Base-by-base conservation (phyloP, 495 filamentous ascomycete species). In the Bathelium albidoporum region DNA sequence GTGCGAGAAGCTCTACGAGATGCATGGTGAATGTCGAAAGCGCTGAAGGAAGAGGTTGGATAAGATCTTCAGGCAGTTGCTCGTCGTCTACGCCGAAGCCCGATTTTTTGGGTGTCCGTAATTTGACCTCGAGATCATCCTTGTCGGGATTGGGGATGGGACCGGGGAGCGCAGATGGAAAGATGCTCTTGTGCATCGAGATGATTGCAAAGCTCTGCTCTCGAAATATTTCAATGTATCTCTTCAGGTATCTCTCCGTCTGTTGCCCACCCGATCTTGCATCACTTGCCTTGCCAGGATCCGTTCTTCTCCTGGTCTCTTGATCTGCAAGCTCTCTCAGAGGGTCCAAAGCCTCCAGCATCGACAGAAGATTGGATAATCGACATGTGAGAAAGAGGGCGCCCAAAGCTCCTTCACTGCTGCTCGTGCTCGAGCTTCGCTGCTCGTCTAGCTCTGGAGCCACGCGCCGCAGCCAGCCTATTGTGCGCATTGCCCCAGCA, bases 191-290 rank as follows among this genome's bases (percentile, higher is more conserved):
- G 72, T 94, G 96, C 82, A 97, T 88, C 22, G 88, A 91, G 24
- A 97, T 83, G 64, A 97, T 95, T 12, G 88, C 88, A 70, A 99
- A 99, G 69, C 89, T 94, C 74, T 99, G 95, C 75, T 99, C 95
- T 60, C 95, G 88, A 75, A 97, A 97, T 32, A 97, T 95, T 73
- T 99, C 95, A 68, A 99, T 87, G 76, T 95, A 99, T 60, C 90
- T 80, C 73, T 99, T 99, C 41, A 99, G 77, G 67, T 91, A 99
- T 28, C 90, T 82, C 70, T 97, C 95, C 1, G 92, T 96, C 70
- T 98, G 94, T 69, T 95, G 90, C 0, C 93, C 94, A 5, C 82
- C 84, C 0, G 86, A 55, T 29, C 49, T 4, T 20, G 20, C 5
- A 26, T 55, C 49, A 2, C 49, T 16, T 7, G 24, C 20, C 29